phyloP scores from a whole-genome alignment of 225 moss, liverwort and hornwort genomes.

The Bryoerythrophyllum caledonicum region DNA sequence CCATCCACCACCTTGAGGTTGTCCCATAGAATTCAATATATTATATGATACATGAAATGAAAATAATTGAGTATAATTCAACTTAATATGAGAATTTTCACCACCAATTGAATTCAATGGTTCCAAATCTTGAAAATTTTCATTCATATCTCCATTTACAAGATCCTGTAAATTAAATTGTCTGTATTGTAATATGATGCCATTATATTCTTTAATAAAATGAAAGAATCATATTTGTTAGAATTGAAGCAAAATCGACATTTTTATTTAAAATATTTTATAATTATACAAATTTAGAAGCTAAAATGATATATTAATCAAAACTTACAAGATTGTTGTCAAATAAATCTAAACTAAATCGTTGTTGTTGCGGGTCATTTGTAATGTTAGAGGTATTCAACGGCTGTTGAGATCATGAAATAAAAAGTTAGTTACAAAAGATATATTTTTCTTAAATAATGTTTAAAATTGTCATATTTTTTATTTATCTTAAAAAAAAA shows the following conservation, averaged over 20 bases:
- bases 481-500: too few relatives aligned
- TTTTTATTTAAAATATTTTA: background rate
- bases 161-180: background rate
- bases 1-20: constrained; percentile 36
- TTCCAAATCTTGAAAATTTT: constrained; percentile 10
- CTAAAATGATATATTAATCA: background rate
- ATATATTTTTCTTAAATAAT: too few relatives aligned
- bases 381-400: background rate
- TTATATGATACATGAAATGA: constrained; percentile 56
- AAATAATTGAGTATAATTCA: constrained; percentile 52
- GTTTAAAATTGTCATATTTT: too few relatives aligned
- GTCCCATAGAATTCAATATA: constrained; percentile 25
- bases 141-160: background rate
- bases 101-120: constrained; percentile 29
- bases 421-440: background rate
- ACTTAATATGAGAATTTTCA: constrained; percentile 14
- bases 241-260: background rate
- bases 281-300: background rate
- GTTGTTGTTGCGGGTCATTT: background rate
- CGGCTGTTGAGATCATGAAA: background rate
- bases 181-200: background rate
- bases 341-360: background rate
- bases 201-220: background rate
- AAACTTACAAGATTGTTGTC: constrained; percentile 17
- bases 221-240: accelerated